Evolutionary conservation across 2,329 filamentous ascomycete genomes (phyloP), one percentile per base, ranked within the genome.

Genomic region (Coniochaeta sp.): DNA sequence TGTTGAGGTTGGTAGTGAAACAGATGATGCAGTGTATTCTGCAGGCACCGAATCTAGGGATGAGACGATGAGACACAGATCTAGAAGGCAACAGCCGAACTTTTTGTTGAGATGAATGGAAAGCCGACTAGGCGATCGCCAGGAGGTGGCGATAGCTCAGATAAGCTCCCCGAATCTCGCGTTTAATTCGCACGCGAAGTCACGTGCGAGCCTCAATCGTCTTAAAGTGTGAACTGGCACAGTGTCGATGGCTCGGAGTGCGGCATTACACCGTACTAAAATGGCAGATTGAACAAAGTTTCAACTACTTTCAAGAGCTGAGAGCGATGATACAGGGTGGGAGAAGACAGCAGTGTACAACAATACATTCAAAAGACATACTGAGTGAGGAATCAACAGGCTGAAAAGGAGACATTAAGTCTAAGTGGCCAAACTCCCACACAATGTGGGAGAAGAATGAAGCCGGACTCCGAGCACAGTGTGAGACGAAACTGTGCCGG

Each of bases 61-160:
- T 42, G 38, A 42, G 26, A n/a, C n/a, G n/a, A n/a, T n/a, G n/a
- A n/a, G n/a, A n/a, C n/a, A n/a, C n/a, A n/a, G n/a, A 42, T 42
- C 22, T 18, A 42, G 38, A 42, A 42, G 38, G 38, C 38, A 12
- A 42, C 22, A 40, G 26, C 13, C 38, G 26, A 13, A 42, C 38
- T 42, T 40, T n/a, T 24, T 42, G 38, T 42, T 26, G 22, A 24
- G 38, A 42, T 42, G 38, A 24, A 22, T n/a, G n/a, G n/a, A n/a
- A n/a, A n/a, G n/a, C n/a, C n/a, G n/a, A n/a, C n/a, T n/a, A 42
- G 38, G 26, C 38, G 12, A 42, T 42, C 38, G 18, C 35, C 38
- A 42, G 38, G 38, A 42, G 38, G 38, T 42, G 38, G 38, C 38
- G 38, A 42, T n/a, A n/a, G n/a, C n/a, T n/a, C n/a, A n/a, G n/a